Conservation (phyloP, 768 basidiomycete species). For the Crepidotus variabilis region DNA sequence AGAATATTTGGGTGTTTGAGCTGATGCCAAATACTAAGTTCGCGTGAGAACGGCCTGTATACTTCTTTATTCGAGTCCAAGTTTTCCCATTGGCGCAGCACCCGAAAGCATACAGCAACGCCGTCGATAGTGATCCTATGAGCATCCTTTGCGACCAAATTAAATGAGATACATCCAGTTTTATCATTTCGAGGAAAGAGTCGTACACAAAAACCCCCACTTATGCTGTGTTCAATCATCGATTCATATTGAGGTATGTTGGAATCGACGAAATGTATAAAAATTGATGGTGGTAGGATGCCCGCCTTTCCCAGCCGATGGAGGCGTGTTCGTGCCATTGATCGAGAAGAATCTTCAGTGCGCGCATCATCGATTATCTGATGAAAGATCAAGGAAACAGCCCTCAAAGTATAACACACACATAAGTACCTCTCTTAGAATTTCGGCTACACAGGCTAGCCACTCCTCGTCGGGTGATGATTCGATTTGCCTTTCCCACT, state of each 20-base stretch:
- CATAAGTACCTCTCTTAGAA: slow-evolving; percentile 12
- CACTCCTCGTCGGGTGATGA: slow-evolving; percentile 4
- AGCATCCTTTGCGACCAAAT: slow-evolving; percentile 20
- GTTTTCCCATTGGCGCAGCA: slow-evolving; percentile 13
- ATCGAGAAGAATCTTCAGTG: slow-evolving; percentile 5
- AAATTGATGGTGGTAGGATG: slow-evolving; percentile 20
- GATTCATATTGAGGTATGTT: slow-evolving; percentile 12
- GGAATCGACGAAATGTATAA: slow-evolving; percentile 12
- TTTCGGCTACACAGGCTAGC: slow-evolving; percentile 13
- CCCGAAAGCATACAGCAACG: slow-evolving; percentile 16
- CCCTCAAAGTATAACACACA: neutral
- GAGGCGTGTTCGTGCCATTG: slow-evolving; percentile 9
- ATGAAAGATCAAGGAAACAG: neutral
- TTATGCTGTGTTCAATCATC: neutral
- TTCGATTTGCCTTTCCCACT: slow-evolving; percentile 5
- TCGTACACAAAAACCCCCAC: neutral
- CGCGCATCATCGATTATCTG: slow-evolving; percentile 12
- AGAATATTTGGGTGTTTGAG: slow-evolving; percentile 23
- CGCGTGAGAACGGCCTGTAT: slow-evolving; percentile 16
- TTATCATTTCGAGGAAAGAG: neutral
- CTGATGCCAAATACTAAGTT: slow-evolving; percentile 21
- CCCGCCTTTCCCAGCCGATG: slow-evolving; percentile 12
- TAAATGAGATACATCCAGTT: neutral
- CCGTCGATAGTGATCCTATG: slow-evolving; percentile 11
- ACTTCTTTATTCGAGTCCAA: slow-evolving; percentile 14